Percentiles rank a stretch among this genome's conserved stretches.
Conservation (phyloP, 192 early-diverging fungal species). For the Coemansia sp. region DNA sequence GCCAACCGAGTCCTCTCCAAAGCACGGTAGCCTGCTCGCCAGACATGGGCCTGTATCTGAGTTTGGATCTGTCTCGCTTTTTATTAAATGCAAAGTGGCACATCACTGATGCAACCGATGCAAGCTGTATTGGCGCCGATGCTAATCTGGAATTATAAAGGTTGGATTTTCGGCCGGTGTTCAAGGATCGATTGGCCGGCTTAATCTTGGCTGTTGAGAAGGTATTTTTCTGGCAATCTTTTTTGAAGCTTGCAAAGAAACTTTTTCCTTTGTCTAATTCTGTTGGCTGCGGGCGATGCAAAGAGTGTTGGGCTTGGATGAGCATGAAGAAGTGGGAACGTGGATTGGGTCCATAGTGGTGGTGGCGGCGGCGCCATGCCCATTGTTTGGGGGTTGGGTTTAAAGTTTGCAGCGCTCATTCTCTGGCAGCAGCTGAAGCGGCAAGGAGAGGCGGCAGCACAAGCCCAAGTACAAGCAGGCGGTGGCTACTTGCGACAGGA, state of each 20-base stretch:
- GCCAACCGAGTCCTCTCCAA: neutral
- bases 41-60: neutral
- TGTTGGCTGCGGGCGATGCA: neutral
- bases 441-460: neutral
- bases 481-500: neutral
- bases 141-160: neutral
- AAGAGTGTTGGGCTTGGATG: neutral
- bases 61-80: neutral
- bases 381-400: neutral
- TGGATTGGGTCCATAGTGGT: neutral
- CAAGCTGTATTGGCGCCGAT: neutral
- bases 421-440: neutral
- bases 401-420: neutral
- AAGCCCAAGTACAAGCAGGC: neutral
- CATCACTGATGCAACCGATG: neutral
- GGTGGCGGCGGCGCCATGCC: neutral
- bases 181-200: conserved; percentile 4
- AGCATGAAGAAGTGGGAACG: neutral
- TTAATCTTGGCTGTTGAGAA: conserved; percentile 1
- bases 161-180: conserved; percentile 3
- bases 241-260: neutral
- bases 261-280: neutral
- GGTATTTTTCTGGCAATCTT: neutral
- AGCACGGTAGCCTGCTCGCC: conserved; percentile 1
- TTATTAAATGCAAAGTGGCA: neutral